Evolutionary conservation across 129 eudicot genomes (phyloP).

Genomic region (Arctium minus): DNA sequence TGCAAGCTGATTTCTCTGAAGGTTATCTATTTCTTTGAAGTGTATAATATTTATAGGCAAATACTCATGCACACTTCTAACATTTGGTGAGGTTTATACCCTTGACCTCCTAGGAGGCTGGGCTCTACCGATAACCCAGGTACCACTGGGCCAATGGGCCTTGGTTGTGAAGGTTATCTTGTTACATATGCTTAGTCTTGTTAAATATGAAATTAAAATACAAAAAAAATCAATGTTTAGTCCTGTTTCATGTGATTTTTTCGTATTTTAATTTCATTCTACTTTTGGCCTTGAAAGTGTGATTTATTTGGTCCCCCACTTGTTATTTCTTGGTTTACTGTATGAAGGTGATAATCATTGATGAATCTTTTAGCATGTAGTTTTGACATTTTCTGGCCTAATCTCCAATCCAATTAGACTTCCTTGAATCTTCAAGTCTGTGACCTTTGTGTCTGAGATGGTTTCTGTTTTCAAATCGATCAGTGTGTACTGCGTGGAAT

Average conservation of each 20-base stretch:
- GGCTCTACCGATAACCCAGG: not conserved
- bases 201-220: too few species aligned
- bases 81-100: not conserved
- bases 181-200: not conserved
- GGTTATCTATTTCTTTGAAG: constrained; percentile 41
- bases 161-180: not conserved
- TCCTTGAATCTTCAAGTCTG: not conserved
- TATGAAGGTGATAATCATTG: not conserved
- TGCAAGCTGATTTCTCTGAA: constrained; percentile 68
- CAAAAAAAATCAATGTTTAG: too few species aligned
- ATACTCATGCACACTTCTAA: not conserved
- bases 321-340: not conserved
- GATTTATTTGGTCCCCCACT: not conserved
- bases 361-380: not conserved
- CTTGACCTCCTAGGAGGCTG: not conserved
- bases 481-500: not conserved
- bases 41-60: not conserved
- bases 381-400: not conserved
- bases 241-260: not conserved
- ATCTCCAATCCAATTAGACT: not conserved
- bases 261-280: not conserved
- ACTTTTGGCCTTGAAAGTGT: not conserved
- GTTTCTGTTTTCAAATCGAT: not conserved
- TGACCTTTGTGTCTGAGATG: not conserved
- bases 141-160: not conserved